A percentile compares a stretch with the other conserved stretches of the same genome.
These are phyloP conservation scores for Claviceps sorghi DNA, from an alignment of 2,329 filamentous ascomycete genomes.

Conservation along the genomic window DNA sequence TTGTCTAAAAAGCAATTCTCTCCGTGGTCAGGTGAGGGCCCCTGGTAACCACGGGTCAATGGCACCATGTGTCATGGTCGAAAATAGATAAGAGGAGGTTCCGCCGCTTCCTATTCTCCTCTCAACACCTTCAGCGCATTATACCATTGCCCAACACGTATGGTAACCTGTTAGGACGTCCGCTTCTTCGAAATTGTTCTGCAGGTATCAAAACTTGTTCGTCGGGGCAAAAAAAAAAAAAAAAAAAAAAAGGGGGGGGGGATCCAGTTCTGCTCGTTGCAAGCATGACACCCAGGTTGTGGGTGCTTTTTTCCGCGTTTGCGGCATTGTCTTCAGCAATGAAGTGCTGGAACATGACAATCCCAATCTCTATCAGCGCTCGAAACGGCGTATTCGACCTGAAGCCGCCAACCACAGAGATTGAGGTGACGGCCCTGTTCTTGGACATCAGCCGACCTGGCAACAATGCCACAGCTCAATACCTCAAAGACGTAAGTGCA, in stretches of 20 bases:
- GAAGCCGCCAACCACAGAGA: slow-evolving; percentile 31
- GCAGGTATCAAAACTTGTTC: background rate
- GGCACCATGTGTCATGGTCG: background rate
- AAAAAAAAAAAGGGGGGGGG: no score
- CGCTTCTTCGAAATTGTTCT: background rate
- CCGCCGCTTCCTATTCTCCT: background rate
- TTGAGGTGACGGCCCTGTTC: slow-evolving; percentile 43
- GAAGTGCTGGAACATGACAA: slow-evolving; percentile 33
- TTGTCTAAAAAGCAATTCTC: background rate
- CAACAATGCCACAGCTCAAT: slow-evolving; percentile 30
- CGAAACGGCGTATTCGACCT: slow-evolving; percentile 39
- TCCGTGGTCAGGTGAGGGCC: background rate
- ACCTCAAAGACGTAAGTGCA: slow-evolving; percentile 27
- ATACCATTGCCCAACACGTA: background rate
- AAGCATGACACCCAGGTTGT: background rate
- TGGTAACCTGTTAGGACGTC: background rate
- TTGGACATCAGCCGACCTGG: slow-evolving; percentile 33
- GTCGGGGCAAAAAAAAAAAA: no score
- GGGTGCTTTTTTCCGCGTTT: slow-evolving; percentile 12
- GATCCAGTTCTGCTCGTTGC: background rate
- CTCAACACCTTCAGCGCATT: background rate
- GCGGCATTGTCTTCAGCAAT: slow-evolving; percentile 18
- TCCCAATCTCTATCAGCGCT: slow-evolving; percentile 40
- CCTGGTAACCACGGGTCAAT: background rate
- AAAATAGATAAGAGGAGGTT: background rate